Percentiles rank a stretch among this genome's conserved stretches.
phyloP scores from a whole-genome alignment of 345 rosid species.

The Arabidopsis suecica region DNA sequence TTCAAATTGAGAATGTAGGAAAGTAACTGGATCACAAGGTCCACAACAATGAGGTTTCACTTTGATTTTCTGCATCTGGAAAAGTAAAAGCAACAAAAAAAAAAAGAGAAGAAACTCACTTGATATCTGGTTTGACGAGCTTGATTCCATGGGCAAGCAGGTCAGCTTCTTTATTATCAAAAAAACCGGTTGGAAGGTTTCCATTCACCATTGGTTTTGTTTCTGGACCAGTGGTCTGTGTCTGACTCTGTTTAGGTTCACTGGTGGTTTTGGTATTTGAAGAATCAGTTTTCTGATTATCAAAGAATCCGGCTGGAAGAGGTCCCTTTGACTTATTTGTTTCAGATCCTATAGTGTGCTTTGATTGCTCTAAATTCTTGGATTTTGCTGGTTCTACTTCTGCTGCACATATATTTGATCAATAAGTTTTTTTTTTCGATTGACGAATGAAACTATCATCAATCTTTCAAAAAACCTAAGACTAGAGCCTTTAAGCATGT shows the following conservation, averaged over 20 bases:
- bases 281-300: slow-evolving; percentile 67
- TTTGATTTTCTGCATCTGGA: not conserved
- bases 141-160: slow-evolving; percentile 95
- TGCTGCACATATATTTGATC: slow-evolving; percentile 3
- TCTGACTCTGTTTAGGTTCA: slow-evolving; percentile 44
- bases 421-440: not conserved
- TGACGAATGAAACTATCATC: not conserved
- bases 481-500: not conserved
- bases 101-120: slow-evolving; percentile 58
- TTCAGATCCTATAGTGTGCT: slow-evolving; percentile 44
- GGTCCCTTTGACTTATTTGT: slow-evolving; percentile 57
- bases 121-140: slow-evolving; percentile 82
- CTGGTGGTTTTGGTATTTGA: slow-evolving; percentile 55
- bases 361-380: slow-evolving; percentile 44
- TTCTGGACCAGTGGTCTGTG: slow-evolving; percentile 46
- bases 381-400: slow-evolving; percentile 15
- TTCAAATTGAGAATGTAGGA: not conserved
- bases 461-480: not conserved
- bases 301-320: slow-evolving; percentile 89
- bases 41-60: slow-evolving; percentile 8
- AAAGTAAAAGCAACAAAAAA: not conserved
- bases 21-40: not conserved
- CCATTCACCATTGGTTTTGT: slow-evolving; percentile 56
- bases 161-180: slow-evolving; percentile 96
- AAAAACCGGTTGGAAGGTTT: slow-evolving; percentile 90